Evolutionary conservation across 306 rosid species (phyloP).

Genomic region (Castanopsis chinensis): DNA sequence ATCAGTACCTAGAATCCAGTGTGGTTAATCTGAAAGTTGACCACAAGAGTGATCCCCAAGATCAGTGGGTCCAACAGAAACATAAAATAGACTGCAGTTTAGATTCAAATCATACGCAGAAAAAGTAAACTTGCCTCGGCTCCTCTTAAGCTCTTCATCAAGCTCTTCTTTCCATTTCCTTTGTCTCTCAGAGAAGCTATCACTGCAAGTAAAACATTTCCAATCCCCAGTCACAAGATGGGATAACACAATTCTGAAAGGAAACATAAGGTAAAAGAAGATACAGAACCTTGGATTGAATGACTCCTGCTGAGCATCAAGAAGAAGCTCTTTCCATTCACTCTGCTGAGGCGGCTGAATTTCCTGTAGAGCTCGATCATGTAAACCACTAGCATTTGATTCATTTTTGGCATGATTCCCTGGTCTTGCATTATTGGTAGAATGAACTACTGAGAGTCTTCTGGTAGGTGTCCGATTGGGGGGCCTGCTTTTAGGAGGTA

Average conservation of each 20-base stretch:
- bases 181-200: constrained; percentile 69
- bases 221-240: constrained; percentile 3
- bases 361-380: constrained; percentile 67
- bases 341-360: constrained; percentile 64
- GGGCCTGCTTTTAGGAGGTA: constrained; percentile 63
- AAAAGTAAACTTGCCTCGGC: constrained; percentile 57
- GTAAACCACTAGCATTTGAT: constrained; percentile 39
- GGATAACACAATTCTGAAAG: neutral
- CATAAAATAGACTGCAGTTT: constrained; percentile 2
- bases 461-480: constrained; percentile 52
- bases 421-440: constrained; percentile 39
- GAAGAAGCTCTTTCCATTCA: constrained; percentile 55
- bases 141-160: constrained; percentile 69
- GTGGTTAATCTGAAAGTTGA: neutral
- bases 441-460: constrained; percentile 53
- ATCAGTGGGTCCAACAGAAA: neutral
- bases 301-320: constrained; percentile 45
- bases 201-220: constrained; percentile 37
- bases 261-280: constrained; percentile 20
- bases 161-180: constrained; percentile 94
- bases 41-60: neutral
- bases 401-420: constrained; percentile 39
- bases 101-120: neutral
- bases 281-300: constrained; percentile 48
- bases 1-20: neutral